Evolutionary conservation across 805 yeast species (phyloP).

Genomic region (Saturnispora besseyi): DNA sequence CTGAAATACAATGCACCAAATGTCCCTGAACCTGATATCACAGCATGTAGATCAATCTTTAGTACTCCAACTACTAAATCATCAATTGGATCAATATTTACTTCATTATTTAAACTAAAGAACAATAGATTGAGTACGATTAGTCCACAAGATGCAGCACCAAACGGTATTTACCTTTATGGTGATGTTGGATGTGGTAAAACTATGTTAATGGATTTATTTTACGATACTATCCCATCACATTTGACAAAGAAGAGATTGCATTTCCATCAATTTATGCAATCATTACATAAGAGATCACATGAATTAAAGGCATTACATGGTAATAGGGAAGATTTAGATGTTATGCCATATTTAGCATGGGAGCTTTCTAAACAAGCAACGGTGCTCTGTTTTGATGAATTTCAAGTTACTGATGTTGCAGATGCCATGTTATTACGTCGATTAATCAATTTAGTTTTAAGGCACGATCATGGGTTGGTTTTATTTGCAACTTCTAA

Average conservation of each 20-base stretch:
- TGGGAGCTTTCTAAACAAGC: constrained; percentile 70
- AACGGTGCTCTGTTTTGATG: constrained; percentile 87
- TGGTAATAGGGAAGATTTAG: constrained; percentile 58
- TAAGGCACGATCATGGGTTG: constrained; percentile 71
- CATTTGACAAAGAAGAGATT: constrained; percentile 72
- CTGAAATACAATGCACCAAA: constrained; percentile 52
- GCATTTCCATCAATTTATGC: constrained; percentile 98
- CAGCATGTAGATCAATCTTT: neutral
- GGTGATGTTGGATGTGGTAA: constrained; percentile 99
- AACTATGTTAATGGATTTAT: constrained; percentile 96
- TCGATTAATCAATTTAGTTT: constrained; percentile 55
- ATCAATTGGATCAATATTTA: constrained; percentile 21
- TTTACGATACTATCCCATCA: constrained; percentile 72
- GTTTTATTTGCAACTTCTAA: constrained; percentile 90
- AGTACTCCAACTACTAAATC: constrained; percentile 25
- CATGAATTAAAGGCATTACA: constrained; percentile 64
- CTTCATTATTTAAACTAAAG: constrained; percentile 22
- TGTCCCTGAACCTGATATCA: constrained; percentile 43
- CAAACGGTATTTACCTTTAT: constrained; percentile 81
- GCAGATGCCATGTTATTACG: constrained; percentile 97
- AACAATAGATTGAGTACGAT: neutral
- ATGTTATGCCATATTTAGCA: constrained; percentile 77
- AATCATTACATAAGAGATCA: constrained; percentile 76
- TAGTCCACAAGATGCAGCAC: constrained; percentile 23
- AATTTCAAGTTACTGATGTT: constrained; percentile 95